phyloP scores from a whole-genome alignment of 2,329 filamentous ascomycete species.

The Cladosporium cucumerinum region DNA sequence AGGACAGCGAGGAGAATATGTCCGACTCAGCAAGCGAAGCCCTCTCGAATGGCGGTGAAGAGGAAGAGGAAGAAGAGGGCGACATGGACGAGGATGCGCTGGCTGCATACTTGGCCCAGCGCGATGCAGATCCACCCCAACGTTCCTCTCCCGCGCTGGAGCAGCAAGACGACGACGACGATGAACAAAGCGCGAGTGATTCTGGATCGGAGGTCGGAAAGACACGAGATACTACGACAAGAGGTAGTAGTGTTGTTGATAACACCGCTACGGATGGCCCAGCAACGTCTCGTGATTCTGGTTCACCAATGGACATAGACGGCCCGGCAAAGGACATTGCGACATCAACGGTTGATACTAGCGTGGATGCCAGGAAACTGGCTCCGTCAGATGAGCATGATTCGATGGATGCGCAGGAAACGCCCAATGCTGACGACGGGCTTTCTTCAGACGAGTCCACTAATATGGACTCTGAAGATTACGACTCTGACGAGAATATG shows the following conservation, averaged over 20 bases:
- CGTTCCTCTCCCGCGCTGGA: neutral
- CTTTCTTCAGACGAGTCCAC: slow-evolving; percentile 35
- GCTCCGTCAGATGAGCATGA: neutral
- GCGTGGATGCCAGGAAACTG: neutral
- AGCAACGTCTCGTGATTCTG: neutral
- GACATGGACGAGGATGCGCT: slow-evolving; percentile 53
- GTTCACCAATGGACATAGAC: neutral
- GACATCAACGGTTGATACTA: neutral
- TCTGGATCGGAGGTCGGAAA: slow-evolving; percentile 9
- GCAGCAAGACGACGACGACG: slow-evolving; percentile 9
- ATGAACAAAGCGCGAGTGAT: slow-evolving; percentile 31
- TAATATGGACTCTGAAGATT: slow-evolving; percentile 36
- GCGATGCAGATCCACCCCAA: slow-evolving; percentile 29
- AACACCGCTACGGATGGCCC: neutral
- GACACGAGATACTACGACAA: slow-evolving; percentile 16
- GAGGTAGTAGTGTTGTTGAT: slow-evolving; percentile 13
- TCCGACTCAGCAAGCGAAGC: slow-evolving; percentile 62
- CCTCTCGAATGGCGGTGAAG: slow-evolving; percentile 48
- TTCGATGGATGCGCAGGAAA: neutral
- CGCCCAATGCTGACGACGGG: neutral
- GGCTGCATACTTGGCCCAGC: slow-evolving; percentile 29
- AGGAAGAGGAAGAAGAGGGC: slow-evolving; percentile 46
- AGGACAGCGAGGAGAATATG: slow-evolving; percentile 48
- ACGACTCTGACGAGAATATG: slow-evolving; percentile 38
- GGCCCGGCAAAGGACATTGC: neutral